Evolutionary conservation across 225 moss, liverwort and hornwort species (phyloP), one percentile per base, ranked within the genome.

Genomic region (Lunularia cruciata): DNA sequence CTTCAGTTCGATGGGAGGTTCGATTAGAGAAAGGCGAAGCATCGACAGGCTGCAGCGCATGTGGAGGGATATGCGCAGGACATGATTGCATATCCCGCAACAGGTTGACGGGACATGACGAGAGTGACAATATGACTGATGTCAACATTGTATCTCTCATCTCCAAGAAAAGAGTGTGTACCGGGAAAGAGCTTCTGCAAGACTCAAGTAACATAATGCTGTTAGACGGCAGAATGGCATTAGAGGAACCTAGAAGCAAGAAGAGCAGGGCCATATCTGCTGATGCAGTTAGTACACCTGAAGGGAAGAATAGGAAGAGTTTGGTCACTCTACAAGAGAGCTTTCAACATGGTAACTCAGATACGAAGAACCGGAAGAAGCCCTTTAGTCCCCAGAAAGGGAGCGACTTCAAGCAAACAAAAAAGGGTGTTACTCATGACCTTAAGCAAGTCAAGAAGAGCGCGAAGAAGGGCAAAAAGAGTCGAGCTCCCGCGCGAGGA

Each of bases 401-500:
- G 35, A 53, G 13, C 20, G 73, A 74, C 10, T 13, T 22, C 46
- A 82, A 82, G 56, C 74, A 71, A 62, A 66, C 46, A n/a, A 82
- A 77, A 25, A 82, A 77, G 64, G 13, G 55, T 58, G 27, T 6
- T 25, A 47, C 46, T 28, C 57, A 55, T 38, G 61, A 60, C 52
- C 60, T 67, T 28, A 74, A 71, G 71, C 57, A 61, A 27, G 62
- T 67, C 45, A 74, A 77, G 57, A 77, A 74, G 71, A 71, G 72
- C 65, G 77, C 63, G 28, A 83, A 84, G 31, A 85, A 82, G 35
- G 78, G 88, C 22, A 95, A 86, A 80, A 95, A 91, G 76, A 88
- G 91, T 62, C 86, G 85, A 45, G 57, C 60, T 39, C 81, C 76
- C 23, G 72, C 49, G 55, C 80, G 88, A 48, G 71, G 72, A 64